Evolutionary conservation across 768 basidiomycete genomes (phyloP), one percentile per base, ranked within the genome.

Genomic region (Infundibulicybe gibba): DNA sequence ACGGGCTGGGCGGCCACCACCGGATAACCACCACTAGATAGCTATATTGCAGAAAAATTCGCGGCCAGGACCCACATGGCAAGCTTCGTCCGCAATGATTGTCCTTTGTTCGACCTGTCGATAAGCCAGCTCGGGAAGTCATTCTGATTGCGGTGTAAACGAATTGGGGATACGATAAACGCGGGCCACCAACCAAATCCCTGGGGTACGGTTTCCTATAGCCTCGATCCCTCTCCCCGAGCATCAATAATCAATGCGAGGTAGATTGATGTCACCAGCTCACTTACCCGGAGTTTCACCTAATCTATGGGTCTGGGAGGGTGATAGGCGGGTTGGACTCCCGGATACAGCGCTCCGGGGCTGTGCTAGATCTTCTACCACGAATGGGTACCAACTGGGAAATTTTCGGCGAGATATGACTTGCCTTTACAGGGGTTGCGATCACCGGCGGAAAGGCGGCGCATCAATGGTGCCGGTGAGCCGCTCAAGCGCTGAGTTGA

Each of bases 1-100:
- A 1, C 72, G 62, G 1, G 69, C 59, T 0, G 74, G 75, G 47
- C 77, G 75, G n/a, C n/a, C n/a, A n/a, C n/a, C n/a, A n/a, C n/a
- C n/a, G n/a, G n/a, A n/a, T n/a, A n/a, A n/a, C n/a, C n/a, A n/a
- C n/a, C n/a, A n/a, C n/a, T n/a, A n/a, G n/a, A n/a, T n/a, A n/a
- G n/a, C n/a, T 77, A 74, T 19, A 63, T 68, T 2, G 70, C 61
- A 0, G 66, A 68, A 39, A 74, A 66, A 54, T 74, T 76, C 40
- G 71, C 45, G 1, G 61, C 34, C 14, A 76, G 55, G 13, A 75
- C 52, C 10, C 64, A 56, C 10, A 57, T 47, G 1, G 55, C 51
- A 0, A 71, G 47, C 1, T 55, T 50, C 1, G 57, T 61, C 5
- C 50, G 51, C 15, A 10, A 15, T 34, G 33, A 34, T 16, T 67